Evolutionary conservation across 2,329 filamentous ascomycete genomes (phyloP).

Genomic region (Fusarium sp.): DNA sequence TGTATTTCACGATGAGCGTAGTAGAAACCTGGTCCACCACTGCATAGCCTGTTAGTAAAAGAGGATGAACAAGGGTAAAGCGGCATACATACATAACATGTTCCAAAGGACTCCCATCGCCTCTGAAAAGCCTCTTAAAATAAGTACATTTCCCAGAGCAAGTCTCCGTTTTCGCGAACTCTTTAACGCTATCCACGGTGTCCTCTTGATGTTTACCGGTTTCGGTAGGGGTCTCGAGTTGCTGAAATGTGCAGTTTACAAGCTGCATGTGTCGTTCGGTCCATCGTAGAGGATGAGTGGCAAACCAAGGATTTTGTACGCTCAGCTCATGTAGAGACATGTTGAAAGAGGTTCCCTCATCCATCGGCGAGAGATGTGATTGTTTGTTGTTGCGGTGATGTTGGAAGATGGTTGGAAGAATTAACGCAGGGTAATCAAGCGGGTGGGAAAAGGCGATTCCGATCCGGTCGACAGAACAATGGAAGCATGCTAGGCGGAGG

Average conservation of each 20-base stretch:
- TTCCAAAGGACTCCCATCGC: background rate
- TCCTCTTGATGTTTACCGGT: background rate
- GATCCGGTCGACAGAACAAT: too few relatives aligned
- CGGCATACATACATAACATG: too few relatives aligned
- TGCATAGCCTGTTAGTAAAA: background rate
- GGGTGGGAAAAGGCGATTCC: too few relatives aligned
- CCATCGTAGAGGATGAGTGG: background rate
- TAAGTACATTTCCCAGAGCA: too few relatives aligned
- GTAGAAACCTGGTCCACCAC: background rate
- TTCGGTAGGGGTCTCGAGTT: fast-evolving
- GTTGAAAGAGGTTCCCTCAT: background rate
- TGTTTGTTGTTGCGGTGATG: background rate
- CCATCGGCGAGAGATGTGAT: fast-evolving
- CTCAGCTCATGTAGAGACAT: background rate
- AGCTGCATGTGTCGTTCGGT: background rate
- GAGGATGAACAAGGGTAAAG: too few relatives aligned
- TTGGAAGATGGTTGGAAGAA: background rate
- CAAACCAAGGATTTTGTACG: background rate
- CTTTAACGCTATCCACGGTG: background rate
- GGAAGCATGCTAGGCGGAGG: too few relatives aligned
- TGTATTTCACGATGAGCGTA: background rate
- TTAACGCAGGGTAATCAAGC: too few relatives aligned
- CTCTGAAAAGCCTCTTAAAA: too few relatives aligned
- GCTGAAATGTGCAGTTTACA: background rate
- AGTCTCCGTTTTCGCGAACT: too few relatives aligned